phyloP scores from a whole-genome alignment of 306 rosid species.

The Sechiopsis laciniata region DNA sequence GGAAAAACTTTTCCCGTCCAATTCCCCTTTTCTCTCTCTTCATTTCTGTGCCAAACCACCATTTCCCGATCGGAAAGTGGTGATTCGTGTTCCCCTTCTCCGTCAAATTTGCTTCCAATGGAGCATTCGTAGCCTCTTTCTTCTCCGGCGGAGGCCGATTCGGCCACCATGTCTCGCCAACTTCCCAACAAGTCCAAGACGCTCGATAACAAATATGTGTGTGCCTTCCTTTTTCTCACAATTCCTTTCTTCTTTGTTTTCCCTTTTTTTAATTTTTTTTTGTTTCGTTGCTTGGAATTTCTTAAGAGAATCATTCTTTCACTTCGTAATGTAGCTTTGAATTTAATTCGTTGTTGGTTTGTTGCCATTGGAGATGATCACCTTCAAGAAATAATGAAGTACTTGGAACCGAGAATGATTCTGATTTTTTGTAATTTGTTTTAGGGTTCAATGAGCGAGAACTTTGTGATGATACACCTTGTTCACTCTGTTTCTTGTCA shows the following conservation, averaged over 20 bases:
- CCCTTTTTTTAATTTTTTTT: background rate
- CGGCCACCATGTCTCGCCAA: conserved; percentile 69
- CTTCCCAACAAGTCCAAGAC: conserved; percentile 73
- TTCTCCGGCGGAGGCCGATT: conserved; percentile 3
- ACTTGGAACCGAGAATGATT: background rate
- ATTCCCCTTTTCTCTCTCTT: background rate
- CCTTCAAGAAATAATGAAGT: background rate
- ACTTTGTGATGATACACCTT: background rate
- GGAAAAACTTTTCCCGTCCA: conserved; percentile 14
- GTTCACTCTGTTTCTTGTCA: background rate
- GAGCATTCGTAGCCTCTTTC: conserved; percentile 5
- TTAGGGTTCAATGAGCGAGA: background rate
- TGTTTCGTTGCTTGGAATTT: background rate
- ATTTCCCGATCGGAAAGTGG: conserved; percentile 5
- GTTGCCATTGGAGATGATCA: background rate
- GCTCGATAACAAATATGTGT: conserved; percentile 90
- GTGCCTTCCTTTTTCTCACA: conserved; percentile 4
- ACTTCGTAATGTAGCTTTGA: conserved; percentile 7
- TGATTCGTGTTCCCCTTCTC: background rate
- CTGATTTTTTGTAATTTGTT: background rate
- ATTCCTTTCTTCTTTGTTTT: background rate
- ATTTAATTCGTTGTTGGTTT: conserved; percentile 5
- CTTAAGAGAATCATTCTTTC: background rate
- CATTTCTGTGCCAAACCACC: background rate
- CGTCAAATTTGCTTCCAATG: background rate